Percentiles rank a stretch among this genome's conserved stretches.
Conservation (phyloP, 495 filamentous ascomycete genomes). For the Aspergillus incahuasiensis region DNA sequence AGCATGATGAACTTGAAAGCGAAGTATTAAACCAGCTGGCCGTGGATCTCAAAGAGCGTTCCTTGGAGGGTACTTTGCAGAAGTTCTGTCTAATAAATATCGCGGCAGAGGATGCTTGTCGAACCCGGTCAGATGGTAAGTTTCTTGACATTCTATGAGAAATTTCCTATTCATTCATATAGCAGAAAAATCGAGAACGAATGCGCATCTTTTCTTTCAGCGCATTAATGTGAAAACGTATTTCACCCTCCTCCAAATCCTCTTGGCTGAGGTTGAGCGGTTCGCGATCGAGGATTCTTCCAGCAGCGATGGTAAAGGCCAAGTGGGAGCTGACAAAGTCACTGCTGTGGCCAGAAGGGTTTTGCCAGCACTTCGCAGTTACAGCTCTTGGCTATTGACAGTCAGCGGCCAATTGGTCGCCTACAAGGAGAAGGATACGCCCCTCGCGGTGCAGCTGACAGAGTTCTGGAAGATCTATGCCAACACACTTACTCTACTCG, state of each 20-base stretch:
- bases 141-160: not conserved
- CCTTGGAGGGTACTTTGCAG: conserved; percentile 60
- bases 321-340: conserved; percentile 49
- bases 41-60: conserved; percentile 65
- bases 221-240: conserved; percentile 80
- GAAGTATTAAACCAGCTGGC: conserved; percentile 76
- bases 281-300: conserved; percentile 46
- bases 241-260: conserved; percentile 66
- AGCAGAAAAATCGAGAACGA: conserved; percentile 37
- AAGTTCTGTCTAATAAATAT: conserved; percentile 85
- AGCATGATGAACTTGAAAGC: conserved; percentile 79
- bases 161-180: conserved; percentile 21
- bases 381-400: conserved; percentile 65
- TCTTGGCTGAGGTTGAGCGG: conserved; percentile 63
- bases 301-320: conserved; percentile 21
- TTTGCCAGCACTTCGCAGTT: conserved; percentile 65
- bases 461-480: conserved; percentile 72
- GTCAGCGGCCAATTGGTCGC: conserved; percentile 47
- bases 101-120: conserved; percentile 70
- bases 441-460: conserved; percentile 54
- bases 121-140: conserved; percentile 57
- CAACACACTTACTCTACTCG: conserved; percentile 59
- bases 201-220: conserved; percentile 68
- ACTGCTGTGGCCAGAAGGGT: conserved; percentile 60
- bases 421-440: conserved; percentile 51